A percentile compares a stretch with the other conserved stretches of the same genome.
phyloP scores from a whole-genome alignment of 768 basidiomycete genomes.

The Naganishia kalamii region DNA sequence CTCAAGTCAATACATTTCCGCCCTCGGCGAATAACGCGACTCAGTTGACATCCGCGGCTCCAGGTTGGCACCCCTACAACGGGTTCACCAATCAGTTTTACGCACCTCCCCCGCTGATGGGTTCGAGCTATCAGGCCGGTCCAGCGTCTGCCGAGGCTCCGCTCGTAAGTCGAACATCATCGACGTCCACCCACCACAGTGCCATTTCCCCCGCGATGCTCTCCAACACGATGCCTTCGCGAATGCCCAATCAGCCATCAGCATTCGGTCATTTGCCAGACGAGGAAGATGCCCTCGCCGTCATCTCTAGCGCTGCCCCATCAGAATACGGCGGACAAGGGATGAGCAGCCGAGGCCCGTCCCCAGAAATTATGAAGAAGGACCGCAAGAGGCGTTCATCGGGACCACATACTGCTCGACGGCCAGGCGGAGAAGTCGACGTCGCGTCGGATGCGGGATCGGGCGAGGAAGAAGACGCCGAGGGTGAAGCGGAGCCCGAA shows the following conservation, averaged over 20 bases:
- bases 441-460: slow-evolving; percentile 23
- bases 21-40: not conserved
- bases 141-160: not conserved
- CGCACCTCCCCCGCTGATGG: not conserved
- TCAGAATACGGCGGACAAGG: slow-evolving; percentile 6
- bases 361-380: not conserved
- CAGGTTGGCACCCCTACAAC: not conserved
- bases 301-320: not conserved
- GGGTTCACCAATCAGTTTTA: not conserved
- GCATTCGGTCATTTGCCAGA: not conserved
- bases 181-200: not conserved
- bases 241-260: not conserved
- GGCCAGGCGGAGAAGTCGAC: not conserved
- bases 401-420: not conserved
- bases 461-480: slow-evolving; percentile 32
- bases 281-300: not conserved
- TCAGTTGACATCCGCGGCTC: not conserved
- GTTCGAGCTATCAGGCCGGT: not conserved
- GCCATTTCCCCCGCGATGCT: slow-evolving; percentile 12
- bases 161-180: not conserved
- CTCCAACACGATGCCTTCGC: not conserved
- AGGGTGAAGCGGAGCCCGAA: slow-evolving; percentile 36
- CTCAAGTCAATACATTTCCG: not conserved
- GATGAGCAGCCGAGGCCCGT: not conserved
- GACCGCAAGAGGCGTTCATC: not conserved